Conservation (phyloP, 805 yeast species). For the Zygosaccharomyces lentus region DNA sequence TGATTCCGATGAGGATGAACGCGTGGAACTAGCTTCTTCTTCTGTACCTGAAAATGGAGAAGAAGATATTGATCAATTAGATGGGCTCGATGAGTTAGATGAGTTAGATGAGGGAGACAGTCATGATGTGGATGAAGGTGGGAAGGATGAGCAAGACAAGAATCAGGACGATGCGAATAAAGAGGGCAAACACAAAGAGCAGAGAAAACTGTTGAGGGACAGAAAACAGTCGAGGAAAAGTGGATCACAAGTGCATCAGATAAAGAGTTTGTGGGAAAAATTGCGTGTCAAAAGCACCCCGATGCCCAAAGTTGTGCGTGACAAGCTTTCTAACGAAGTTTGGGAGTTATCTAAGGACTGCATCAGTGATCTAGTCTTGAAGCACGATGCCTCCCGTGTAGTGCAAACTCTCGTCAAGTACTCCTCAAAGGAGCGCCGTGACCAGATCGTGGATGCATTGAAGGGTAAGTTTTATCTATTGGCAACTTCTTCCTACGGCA, state of each 20-base stretch:
- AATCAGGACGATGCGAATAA: conserved; percentile 11
- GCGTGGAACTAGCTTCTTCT: conserved; percentile 9
- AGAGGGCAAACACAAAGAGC: conserved; percentile 63
- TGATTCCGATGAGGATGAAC: conserved; percentile 32
- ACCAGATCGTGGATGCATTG: conserved; percentile 58
- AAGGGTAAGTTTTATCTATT: conserved; percentile 73
- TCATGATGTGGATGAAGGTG: conserved; percentile 27
- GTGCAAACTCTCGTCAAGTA: conserved; percentile 91
- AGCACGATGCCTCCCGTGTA: conserved; percentile 95
- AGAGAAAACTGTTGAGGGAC: conserved; percentile 69
- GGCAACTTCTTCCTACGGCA: conserved; percentile 92
- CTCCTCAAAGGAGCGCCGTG: conserved; percentile 75
- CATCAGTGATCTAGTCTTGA: conserved; percentile 78
- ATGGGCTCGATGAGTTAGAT: conserved; percentile 25
- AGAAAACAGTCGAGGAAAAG: conserved; percentile 83
- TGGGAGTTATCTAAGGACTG: conserved; percentile 79
- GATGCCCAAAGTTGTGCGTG: conserved; percentile 69
- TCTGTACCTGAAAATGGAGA: conserved; percentile 10
- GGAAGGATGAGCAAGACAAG: conserved; percentile 31
- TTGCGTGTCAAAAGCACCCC: conserved; percentile 82
- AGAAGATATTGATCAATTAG: conserved; percentile 20
- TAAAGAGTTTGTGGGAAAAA: conserved; percentile 87
- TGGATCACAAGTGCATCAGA: conserved; percentile 80
- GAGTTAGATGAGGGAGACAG: conserved; percentile 34
- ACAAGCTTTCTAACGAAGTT: conserved; percentile 72